Conservation (phyloP, 2,329 filamentous ascomycete species). For the Apiospora arundinis region DNA sequence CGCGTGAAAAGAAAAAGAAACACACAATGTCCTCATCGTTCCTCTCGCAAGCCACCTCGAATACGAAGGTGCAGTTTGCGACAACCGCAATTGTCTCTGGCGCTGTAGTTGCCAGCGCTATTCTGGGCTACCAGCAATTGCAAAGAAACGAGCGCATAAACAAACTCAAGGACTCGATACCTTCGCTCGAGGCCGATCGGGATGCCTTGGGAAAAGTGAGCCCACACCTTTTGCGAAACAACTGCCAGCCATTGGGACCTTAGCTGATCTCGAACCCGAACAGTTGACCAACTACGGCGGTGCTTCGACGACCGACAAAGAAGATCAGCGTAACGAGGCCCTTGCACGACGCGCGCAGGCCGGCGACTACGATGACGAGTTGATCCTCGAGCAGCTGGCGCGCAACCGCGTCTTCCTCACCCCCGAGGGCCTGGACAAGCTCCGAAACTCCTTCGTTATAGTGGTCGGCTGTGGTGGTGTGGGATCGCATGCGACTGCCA, state of each 20-base stretch:
- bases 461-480: slow-evolving; percentile 95
- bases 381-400: slow-evolving; percentile 90
- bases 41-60: slow-evolving; percentile 50
- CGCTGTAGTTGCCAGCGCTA: slow-evolving; percentile 62
- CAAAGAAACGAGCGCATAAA: slow-evolving; percentile 60
- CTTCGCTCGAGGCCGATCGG: slow-evolving; percentile 43
- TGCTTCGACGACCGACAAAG: slow-evolving; percentile 59
- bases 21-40: slow-evolving; percentile 47
- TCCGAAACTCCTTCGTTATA: slow-evolving; percentile 83
- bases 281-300: slow-evolving; percentile 69
- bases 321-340: slow-evolving; percentile 65
- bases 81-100: slow-evolving; percentile 73
- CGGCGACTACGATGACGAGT: slow-evolving; percentile 74
- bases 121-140: slow-evolving; percentile 68
- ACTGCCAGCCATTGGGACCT: not conserved
- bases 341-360: slow-evolving; percentile 66
- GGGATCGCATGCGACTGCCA: slow-evolving; percentile 87
- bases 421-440: slow-evolving; percentile 77
- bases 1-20: not conserved
- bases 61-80: slow-evolving; percentile 65
- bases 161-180: slow-evolving; percentile 67
- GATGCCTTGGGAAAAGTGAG: slow-evolving; percentile 47
- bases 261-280: slow-evolving; percentile 17
- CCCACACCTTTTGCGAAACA: not conserved
- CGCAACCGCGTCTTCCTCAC: slow-evolving; percentile 57